These are phyloP conservation scores for Schizophyllum amplum DNA, from an alignment of 1,284 basidiomycete species.

Conservation along the genomic window DNA sequence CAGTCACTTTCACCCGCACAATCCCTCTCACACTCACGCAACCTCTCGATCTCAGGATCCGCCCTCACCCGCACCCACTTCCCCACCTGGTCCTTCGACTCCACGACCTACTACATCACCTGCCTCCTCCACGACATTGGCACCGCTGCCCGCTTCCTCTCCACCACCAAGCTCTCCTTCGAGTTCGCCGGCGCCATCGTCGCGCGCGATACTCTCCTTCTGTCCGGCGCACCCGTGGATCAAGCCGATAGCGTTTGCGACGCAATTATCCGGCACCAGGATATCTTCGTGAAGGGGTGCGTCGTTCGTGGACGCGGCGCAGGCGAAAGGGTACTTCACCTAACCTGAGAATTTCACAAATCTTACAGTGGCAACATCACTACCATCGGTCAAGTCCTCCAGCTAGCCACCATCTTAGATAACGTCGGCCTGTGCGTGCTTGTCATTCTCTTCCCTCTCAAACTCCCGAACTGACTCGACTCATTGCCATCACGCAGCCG, in stretches of 20 bases:
- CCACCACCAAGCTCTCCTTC: slow-evolving; percentile 48
- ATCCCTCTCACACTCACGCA: background rate
- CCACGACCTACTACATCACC: slow-evolving; percentile 9
- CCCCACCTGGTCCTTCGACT: slow-evolving; percentile 9
- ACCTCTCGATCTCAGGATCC: background rate
- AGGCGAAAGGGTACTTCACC: too few relatives aligned
- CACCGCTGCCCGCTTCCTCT: slow-evolving; percentile 28
- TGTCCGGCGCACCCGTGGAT: slow-evolving; percentile 36
- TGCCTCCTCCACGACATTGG: slow-evolving; percentile 11
- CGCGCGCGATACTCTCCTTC: slow-evolving; percentile 40
- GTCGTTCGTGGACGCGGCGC: too few relatives aligned
- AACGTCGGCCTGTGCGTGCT: slow-evolving; percentile 37
- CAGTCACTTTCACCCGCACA: too few relatives aligned
- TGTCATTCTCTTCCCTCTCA: background rate
- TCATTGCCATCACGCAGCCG: slow-evolving; percentile 23
- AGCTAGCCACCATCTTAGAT: slow-evolving; percentile 44
- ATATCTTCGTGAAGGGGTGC: slow-evolving; percentile 46
- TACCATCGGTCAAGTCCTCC: slow-evolving; percentile 43
- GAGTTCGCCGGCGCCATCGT: slow-evolving; percentile 54
- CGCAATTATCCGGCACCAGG: slow-evolving; percentile 51
- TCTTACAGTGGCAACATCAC: slow-evolving; percentile 48
- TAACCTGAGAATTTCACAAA: too few relatives aligned
- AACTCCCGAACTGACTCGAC: slow-evolving; percentile 2
- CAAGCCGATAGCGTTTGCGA: slow-evolving; percentile 51
- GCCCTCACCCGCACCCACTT: slow-evolving; percentile 10